phyloP scores from a whole-genome alignment of 305 asterid genomes.

The Striga hermonthica region DNA sequence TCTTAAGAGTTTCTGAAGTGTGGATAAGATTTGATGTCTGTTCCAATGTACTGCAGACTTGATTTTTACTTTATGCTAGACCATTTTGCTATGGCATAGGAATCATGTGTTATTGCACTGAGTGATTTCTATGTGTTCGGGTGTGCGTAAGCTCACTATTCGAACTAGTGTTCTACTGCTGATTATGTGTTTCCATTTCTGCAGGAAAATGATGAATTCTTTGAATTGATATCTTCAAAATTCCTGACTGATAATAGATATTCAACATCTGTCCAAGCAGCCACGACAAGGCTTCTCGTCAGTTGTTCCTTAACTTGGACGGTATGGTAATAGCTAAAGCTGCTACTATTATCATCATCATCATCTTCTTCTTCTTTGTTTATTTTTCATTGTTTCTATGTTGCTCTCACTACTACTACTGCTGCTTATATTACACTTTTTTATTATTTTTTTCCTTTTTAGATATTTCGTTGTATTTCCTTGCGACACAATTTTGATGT shows the following conservation, averaged over 20 bases:
- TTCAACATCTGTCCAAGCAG: slow-evolving; percentile 73
- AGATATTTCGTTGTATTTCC: slow-evolving; percentile 4
- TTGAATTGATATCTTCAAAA: slow-evolving; percentile 75
- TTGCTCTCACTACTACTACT: background rate
- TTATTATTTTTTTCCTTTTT: background rate
- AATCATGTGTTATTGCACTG: slow-evolving; percentile 13
- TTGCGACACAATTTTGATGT: slow-evolving; percentile 26
- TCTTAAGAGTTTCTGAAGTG: slow-evolving; percentile 16
- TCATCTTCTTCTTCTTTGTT: background rate
- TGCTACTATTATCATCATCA: no score
- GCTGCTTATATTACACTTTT: slow-evolving; percentile 11
- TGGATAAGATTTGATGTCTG: slow-evolving; percentile 16
- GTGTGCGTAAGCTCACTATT: slow-evolving; percentile 3
- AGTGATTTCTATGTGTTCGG: slow-evolving; percentile 20
- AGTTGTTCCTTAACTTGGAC: slow-evolving; percentile 89
- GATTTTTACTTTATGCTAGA: slow-evolving; percentile 14
- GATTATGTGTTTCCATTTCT: slow-evolving; percentile 32
- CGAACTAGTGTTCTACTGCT: slow-evolving; percentile 12
- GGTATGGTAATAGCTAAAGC: slow-evolving; percentile 45
- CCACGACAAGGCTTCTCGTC: slow-evolving; percentile 82
- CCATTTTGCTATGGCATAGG: slow-evolving; percentile 18
- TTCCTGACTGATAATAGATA: slow-evolving; percentile 71
- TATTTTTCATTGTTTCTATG: background rate
- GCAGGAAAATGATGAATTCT: slow-evolving; percentile 97
- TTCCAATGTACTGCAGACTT: slow-evolving; percentile 6